Conservation (phyloP, 139 green algal species). For the Edaphochlamys debaryana region DNA sequence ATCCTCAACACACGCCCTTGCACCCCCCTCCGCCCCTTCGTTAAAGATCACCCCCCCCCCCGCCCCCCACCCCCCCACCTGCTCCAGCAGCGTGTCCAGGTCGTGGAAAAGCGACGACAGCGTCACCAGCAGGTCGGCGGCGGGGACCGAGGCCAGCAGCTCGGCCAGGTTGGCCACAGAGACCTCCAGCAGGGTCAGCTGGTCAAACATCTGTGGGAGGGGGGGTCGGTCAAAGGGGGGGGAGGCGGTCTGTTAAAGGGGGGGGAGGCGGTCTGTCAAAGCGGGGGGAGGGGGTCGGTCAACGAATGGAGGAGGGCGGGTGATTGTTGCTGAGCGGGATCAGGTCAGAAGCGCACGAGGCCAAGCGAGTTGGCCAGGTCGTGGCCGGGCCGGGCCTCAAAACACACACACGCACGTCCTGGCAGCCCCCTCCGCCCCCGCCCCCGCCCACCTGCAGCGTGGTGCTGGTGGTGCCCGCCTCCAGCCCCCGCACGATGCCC, state of each 20-base stretch:
- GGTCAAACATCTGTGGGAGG: constrained; percentile 39
- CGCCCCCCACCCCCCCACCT: too few species aligned
- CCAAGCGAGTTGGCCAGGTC: too few species aligned
- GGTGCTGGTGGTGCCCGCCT: constrained; percentile 27
- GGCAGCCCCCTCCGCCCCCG: too few species aligned
- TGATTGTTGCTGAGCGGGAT: too few species aligned
- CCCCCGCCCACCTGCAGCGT: constrained; percentile 19
- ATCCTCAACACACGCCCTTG: too few species aligned
- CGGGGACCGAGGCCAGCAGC: constrained; percentile 14
- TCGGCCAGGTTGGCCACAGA: constrained; percentile 18
- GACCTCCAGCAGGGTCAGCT: constrained; percentile 43
- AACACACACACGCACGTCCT: too few species aligned
- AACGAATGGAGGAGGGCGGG: background rate
- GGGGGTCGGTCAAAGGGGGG: background rate
- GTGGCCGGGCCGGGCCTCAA: too few species aligned
- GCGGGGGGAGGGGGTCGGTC: background rate
- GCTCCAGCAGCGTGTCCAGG: constrained; percentile 43
- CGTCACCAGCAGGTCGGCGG: constrained; percentile 31
- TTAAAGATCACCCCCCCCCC: too few species aligned
- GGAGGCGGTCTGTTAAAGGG: background rate
- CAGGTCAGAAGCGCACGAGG: too few species aligned
- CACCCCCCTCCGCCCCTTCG: too few species aligned
- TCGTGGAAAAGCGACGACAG: constrained; percentile 32
- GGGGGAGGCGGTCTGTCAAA: constrained; percentile 39
- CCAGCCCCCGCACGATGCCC: background rate